Percentiles rank a stretch among this genome's conserved stretches.
These are phyloP conservation scores for Pyrrhoderma lamaoense DNA, from an alignment of 1,284 basidiomycete genomes.

Conservation along the genomic window DNA sequence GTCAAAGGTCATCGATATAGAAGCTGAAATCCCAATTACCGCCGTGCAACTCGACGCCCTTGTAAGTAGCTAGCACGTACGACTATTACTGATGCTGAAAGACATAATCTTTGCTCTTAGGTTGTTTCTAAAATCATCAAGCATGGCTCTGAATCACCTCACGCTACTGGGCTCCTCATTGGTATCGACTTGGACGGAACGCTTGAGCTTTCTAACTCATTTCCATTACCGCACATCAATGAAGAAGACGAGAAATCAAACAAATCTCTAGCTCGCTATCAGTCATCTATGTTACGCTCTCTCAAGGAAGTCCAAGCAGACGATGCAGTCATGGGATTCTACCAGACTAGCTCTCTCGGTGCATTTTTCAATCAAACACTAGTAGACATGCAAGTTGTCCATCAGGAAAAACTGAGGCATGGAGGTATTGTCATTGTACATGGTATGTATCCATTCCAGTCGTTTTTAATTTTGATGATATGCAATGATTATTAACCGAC, in stretches of 20 bases:
- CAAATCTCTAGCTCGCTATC: slow-evolving; percentile 73
- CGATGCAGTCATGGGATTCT: slow-evolving; percentile 94
- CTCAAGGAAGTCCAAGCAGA: slow-evolving; percentile 91
- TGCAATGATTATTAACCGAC: background rate
- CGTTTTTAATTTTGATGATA: background rate
- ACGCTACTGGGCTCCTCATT: slow-evolving; percentile 78
- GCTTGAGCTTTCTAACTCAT: slow-evolving; percentile 89
- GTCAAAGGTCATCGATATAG: slow-evolving; percentile 85
- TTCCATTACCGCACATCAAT: slow-evolving; percentile 69
- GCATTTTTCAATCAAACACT: slow-evolving; percentile 91
- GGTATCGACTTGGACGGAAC: slow-evolving; percentile 89
- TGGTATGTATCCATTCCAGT: slow-evolving; percentile 42
- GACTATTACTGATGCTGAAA: no score
- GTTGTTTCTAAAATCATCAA: slow-evolving; percentile 92
- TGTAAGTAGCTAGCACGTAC: no score
- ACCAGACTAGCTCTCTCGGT: slow-evolving; percentile 85
- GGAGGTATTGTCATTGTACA: slow-evolving; percentile 88
- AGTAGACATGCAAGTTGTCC: slow-evolving; percentile 82
- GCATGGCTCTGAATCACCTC: slow-evolving; percentile 61
- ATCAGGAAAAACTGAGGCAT: slow-evolving; percentile 73
- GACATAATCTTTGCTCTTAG: slow-evolving; percentile 32
- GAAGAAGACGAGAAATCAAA: slow-evolving; percentile 75
- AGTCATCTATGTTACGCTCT: slow-evolving; percentile 78
- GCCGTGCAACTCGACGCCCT: slow-evolving; percentile 78
- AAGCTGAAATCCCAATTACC: slow-evolving; percentile 76